Evolutionary conservation across 2,329 filamentous ascomycete genomes (phyloP), one percentile per base, ranked within the genome.

Genomic region (Aspergillus melleus): DNA sequence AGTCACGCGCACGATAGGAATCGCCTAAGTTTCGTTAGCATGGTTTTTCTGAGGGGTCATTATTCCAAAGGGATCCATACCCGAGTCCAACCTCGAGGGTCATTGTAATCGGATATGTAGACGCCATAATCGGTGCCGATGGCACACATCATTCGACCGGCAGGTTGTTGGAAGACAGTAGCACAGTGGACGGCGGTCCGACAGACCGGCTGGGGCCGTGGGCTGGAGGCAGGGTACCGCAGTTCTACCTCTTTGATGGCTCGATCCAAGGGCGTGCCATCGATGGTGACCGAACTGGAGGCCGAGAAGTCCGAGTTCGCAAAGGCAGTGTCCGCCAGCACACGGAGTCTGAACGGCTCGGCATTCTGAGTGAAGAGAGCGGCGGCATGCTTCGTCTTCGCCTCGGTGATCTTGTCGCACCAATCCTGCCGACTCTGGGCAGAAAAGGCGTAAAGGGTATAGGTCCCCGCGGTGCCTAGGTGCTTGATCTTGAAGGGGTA

Each of bases 401-500:
- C 95, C 75, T 96, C 90, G 50, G 96, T 89, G 68, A 99, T 96
- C 77, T 92, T 96, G 64, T 88, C 87, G 70, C 92, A 96, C 96
- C 96, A 99, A 52, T 96, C 91, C 62, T 87, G 83, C 59, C 95
- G 86, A 68, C 88, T 90, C 62, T 89, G 84, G 2, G 88, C 85
- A 1, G 87, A 89, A 6, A 89, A 86, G 0, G 94, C 93, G 73
- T 96, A 98, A 1, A 99, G 81, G 0, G 90, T 96, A 74, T 97
- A 98, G 0, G 91, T 88, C 67, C 96, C 93, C 52, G 78, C 74
- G 63, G 96, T 91, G 12, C 96, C 95, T 20, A 99, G 84, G 78
- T 99, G 95, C 79, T 97, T 97, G 73, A 99, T 87, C 66, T 88
- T 88, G 86, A 99, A 99, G 0, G 96, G 95, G 73, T 93, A 99